Conservation (phyloP, 2,329 filamentous ascomycete species). For the Apiospora koreana region DNA sequence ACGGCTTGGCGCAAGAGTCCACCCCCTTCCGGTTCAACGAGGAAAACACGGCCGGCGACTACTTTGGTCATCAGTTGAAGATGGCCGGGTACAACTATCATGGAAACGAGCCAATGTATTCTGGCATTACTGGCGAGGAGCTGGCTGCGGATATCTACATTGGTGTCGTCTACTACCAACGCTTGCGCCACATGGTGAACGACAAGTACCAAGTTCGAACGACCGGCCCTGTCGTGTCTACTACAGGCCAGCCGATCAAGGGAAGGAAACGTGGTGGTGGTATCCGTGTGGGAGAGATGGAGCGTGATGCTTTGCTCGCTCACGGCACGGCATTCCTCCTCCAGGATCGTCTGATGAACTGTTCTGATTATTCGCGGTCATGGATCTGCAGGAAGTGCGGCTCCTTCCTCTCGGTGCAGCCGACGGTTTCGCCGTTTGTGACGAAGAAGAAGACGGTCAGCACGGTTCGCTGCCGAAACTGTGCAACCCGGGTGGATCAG, state of each 20-base stretch:
- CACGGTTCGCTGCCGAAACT: constrained; percentile 77
- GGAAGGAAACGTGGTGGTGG: constrained; percentile 94
- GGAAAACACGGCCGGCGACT: constrained; percentile 87
- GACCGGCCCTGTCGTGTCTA: constrained; percentile 85
- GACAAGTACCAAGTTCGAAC: constrained; percentile 99
- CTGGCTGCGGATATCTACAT: constrained; percentile 95
- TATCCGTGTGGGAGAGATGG: constrained; percentile 99
- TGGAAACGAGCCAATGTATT: constrained; percentile 99
- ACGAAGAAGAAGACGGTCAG: constrained; percentile 66
- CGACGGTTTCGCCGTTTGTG: constrained; percentile 67
- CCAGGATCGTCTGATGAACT: constrained; percentile 95
- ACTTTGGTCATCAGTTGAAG: constrained; percentile 93
- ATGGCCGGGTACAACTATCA: constrained; percentile 97
- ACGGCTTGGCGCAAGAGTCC: constrained; percentile 93
- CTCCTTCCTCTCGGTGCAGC: constrained; percentile 85
- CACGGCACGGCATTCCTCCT: constrained; percentile 94
- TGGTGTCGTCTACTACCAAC: constrained; percentile 97
- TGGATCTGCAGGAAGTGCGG: constrained; percentile 91
- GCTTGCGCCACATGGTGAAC: constrained; percentile 98
- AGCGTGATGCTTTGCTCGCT: constrained; percentile 90
- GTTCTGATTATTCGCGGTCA: constrained; percentile 86
- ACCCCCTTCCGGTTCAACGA: constrained; percentile 96
- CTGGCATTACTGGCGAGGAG: constrained; percentile 92
- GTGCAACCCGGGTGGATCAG: constrained; percentile 64
- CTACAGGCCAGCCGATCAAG: constrained; percentile 96